Base-by-base conservation (phyloP, 257 asterid genomes). In the Gentiana straminea region DNA sequence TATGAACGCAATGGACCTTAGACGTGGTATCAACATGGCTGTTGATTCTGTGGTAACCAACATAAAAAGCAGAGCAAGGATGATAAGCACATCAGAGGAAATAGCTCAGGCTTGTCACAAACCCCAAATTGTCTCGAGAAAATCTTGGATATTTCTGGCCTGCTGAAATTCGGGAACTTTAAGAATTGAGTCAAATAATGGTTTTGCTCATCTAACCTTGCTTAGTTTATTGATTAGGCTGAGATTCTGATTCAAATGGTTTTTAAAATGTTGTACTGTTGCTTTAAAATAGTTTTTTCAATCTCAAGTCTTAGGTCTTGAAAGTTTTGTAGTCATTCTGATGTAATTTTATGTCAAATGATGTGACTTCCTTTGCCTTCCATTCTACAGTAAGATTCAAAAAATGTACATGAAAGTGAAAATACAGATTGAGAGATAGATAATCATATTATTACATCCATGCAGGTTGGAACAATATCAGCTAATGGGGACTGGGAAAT, bases 21-120 rank as follows among this genome's bases (percentile, higher is more conserved):
- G 86, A 50, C 83, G 86, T 41, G 89, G 89, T 43, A 79, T 81
- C 54, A 57, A 74, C 51, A 76, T 76, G 83, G 86, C 89, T 9
- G 79, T 76, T 54, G 86, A 79, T 71, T 51, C 81, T 37, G 83
- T 76, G 24, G 77, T 76, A 33, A 63, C 78, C 41, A 64, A 73
- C 69, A 70, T 79, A 63, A 76, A 79, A 67, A 73, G 82, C 78
- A 73, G 76, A 66, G 72, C 82, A 32, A 69, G 80, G 35, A 79
- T 76, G 86, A 79, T 79, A 33, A 76, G 80, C 69, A 76, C 82
- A 60, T 73, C 86, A 8, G 80, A 79, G 64, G 86, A 79, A 63
- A 79, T 79, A 55, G 80, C 86, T 2, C 82, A 79, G 86, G 89
- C 78, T 38, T 36, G 38, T 45, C 4, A 24, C 24, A 24, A 24